A percentile compares a stretch with the other conserved stretches of the same genome.
phyloP scores from a whole-genome alignment of 2,329 filamentous ascomycete species.

The Chrysoporthe austroafricana region DNA sequence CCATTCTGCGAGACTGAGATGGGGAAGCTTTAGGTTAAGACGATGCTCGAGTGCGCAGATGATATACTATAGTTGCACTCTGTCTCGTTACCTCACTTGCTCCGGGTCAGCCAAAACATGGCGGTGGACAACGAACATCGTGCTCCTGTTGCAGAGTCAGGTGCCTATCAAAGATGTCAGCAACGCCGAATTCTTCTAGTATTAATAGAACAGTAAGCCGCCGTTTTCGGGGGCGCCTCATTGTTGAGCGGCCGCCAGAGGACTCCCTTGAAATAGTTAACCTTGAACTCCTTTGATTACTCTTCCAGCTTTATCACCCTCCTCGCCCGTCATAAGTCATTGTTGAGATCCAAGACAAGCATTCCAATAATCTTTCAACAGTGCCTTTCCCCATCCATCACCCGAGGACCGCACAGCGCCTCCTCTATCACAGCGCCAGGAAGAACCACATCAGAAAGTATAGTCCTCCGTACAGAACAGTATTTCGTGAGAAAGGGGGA shows the following conservation, averaged over 20 bases:
- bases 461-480: neutral
- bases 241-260: neutral
- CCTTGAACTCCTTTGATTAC: too few relatives aligned
- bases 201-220: neutral
- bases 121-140: neutral
- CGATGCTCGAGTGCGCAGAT: neutral
- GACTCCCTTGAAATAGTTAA: too few relatives aligned
- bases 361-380: neutral
- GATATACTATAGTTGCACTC: neutral
- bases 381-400: neutral
- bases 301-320: neutral
- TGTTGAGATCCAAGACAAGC: neutral
- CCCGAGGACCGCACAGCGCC: neutral
- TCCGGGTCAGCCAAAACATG: neutral
- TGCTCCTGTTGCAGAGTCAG: neutral
- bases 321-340: neutral
- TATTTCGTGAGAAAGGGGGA: neutral
- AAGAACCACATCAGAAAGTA: neutral
- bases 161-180: neutral
- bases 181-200: neutral
- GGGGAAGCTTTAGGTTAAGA: neutral
- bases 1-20: slow-evolving; percentile 21
- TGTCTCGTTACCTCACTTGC: neutral
- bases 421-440: neutral
- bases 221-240: neutral